Conservation (phyloP, 2,329 filamentous ascomycete genomes). For the Thyridium curvatum region DNA sequence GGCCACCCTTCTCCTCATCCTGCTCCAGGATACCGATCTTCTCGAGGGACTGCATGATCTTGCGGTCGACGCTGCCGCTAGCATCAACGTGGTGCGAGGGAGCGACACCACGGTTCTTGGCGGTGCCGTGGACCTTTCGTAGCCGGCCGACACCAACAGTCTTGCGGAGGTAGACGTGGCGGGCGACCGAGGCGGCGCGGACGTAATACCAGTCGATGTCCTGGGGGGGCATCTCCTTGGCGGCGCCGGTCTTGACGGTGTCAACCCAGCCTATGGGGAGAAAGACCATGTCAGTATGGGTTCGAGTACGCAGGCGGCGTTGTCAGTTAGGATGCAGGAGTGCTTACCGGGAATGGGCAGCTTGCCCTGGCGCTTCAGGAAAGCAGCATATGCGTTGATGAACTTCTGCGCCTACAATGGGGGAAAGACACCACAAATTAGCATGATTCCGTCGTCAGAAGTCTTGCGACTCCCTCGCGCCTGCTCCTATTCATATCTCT, state of each 20-base stretch:
- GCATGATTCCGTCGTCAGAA: slow-evolving; percentile 69
- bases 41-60: slow-evolving; percentile 94
- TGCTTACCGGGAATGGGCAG: slow-evolving; percentile 79
- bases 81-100: slow-evolving; percentile 95
- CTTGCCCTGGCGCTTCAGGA: slow-evolving; percentile 93
- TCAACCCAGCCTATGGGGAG: slow-evolving; percentile 80
- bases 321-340: neutral
- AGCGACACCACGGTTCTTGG: slow-evolving; percentile 93
- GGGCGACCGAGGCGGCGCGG: slow-evolving; percentile 89
- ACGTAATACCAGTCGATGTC: slow-evolving; percentile 94
- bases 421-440: slow-evolving; percentile 47
- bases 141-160: slow-evolving; percentile 95
- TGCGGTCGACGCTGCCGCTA: slow-evolving; percentile 92
- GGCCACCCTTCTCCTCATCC: slow-evolving; percentile 97
- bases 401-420: slow-evolving; percentile 72
- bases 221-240: slow-evolving; percentile 97
- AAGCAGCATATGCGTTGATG: slow-evolving; percentile 78
- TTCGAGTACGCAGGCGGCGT: slow-evolving; percentile 11
- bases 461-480: slow-evolving; percentile 68
- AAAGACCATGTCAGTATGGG: neutral
- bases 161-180: slow-evolving; percentile 99
- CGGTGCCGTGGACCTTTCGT: slow-evolving; percentile 89
- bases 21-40: slow-evolving; percentile 98
- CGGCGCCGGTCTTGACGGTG: slow-evolving; percentile 95
- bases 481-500: slow-evolving; percentile 46